Base-by-base conservation (phyloP, 805 yeast genomes). In the Pichia phayaonensis region DNA sequence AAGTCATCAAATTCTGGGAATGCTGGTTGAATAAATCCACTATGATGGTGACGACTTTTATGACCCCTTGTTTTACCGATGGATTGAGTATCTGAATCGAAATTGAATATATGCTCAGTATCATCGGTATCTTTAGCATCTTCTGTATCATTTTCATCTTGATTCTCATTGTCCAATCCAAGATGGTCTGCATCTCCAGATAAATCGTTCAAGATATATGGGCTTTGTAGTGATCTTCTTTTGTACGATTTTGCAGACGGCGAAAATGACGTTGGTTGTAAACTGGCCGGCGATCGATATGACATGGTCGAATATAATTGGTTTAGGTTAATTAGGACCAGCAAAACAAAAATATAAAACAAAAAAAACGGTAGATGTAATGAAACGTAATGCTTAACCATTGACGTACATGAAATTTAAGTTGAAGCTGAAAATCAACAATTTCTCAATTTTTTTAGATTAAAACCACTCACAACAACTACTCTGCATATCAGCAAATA, bases 141-240 rank as follows among this genome's bases (percentile, higher is more conserved):
- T 49, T 38, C 36, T 15, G 20, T 38, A 29, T 10, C 4, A 13
- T 44, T 40, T 2, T 49, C 4, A 27, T 40, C 24, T 13, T n/a
- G 20, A 15, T 40, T 44, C 31, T 23, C 38, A 8, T 45, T 27
- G 23, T 41, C 39, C 21, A 31, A 31, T 31, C n/a, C 36, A 15
- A 31, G n/a, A 31, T 31, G 36, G 3, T 44, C 45, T 2, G 45
- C 42, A 10, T 41, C 44, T 15, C 39, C 39, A 21, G 39, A 42
- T 24, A 48, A 40, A 15, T 38, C 52, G 38, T 47, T 39, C 12
- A 45, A 22, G 4, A 49, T 45, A 26, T 43, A 50, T n/a, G 54
- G 53, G 3, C 52, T 44, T 24, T 53, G 56, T 21, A 53, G 42
- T 16, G 56, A 53, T 36, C 54, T 46, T 40, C 56, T 45, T n/a